Evolutionary conservation across 108 stramenopile genomes (phyloP), one percentile per base, ranked within the genome.

Genomic region (Fragilariopsis cylindrus): DNA sequence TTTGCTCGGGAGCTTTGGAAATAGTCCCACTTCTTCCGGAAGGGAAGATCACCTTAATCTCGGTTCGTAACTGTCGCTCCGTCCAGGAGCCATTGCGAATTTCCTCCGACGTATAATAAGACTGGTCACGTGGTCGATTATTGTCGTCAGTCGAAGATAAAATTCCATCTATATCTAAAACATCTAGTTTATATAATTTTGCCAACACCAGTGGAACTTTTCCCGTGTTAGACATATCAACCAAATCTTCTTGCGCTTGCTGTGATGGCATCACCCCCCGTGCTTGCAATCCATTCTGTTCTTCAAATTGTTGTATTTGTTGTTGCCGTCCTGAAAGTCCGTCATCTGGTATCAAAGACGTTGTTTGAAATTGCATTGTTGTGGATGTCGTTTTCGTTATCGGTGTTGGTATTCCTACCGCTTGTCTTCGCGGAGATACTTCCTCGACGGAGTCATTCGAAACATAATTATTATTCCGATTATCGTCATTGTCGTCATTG

Each of bases 151-250:
- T 18, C 41, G 30, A 13, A 50, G 9, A 50, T 57, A 79, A 62
- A n/a, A 69, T 18, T 9, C 79, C 79, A 13, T 65, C 62, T 56
- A 48, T 62, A 58, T 75, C 67, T 41, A 77, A 69, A 42, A 92
- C 64, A 8, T 75, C 70, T 4, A 91, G 69, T 64, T 82, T 85
- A 79, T 93, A 87, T 12, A 88, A 18, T 57, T 75, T 88, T 8
- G 91, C 96, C 46, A 92, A 73, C 8, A 92, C 88, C 16, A 93
- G 67, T 30, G 91, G 89, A 13, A 95, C 65, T 39, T 67, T 21
- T n/a, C 79, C 75, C 5, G 5, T 19, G 45, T 68, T n/a, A 15
- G 21, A 47, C 15, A 52, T 40, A 55, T 71, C 56, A 52, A 43
- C n/a, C 15, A 46, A 4, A 49, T 70, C 3, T 4, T 48, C 48